Base-by-base conservation (phyloP, 1,284 basidiomycete species). In the Tylopilus orsonianus region DNA sequence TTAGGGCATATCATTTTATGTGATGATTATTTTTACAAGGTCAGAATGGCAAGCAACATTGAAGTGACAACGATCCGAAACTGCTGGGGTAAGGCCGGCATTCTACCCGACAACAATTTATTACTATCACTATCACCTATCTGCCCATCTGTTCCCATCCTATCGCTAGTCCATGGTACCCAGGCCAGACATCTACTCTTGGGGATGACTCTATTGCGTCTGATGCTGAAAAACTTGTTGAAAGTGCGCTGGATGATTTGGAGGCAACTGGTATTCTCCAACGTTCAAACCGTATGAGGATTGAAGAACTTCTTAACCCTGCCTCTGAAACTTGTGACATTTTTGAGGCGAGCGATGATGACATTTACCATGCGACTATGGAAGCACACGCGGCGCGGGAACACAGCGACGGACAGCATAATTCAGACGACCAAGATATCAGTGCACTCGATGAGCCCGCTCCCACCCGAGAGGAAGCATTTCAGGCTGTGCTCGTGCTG, bases 51-150 rank as follows among this genome's bases (percentile, higher is more conserved):
- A n/a, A n/a, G n/a, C n/a, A n/a, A n/a, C n/a, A n/a, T n/a, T n/a
- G n/a, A n/a, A n/a, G n/a, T n/a, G n/a, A 52, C 20, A 0, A 55
- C 34, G 0, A 49, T 56, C 4, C 2, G 8, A 10, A 46, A 55
- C 18, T 56, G 53, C 26, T 56, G 50, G 55, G 0, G 8, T 4
- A 55, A 51, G n/a, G 46, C 54, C 1, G 2, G 9, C 0, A 56
- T 54, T 9, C 27, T 54, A 45, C 38, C 49, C 4, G 22, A 35
- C 19, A 19, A 8, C 27, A 12, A 22, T 23, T 22, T 33, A 19
- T 10, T 8, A 16, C 20, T 19, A 7, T 8, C 33, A 1, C 16
- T n/a, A n/a, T n/a, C n/a, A n/a, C n/a, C n/a, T n/a, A n/a, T n/a
- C n/a, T n/a, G n/a, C n/a, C n/a, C n/a, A n/a, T n/a, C n/a, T n/a